Evolutionary conservation across 2,329 filamentous ascomycete genomes (phyloP).

Genomic region (Byssochlamys sp.): DNA sequence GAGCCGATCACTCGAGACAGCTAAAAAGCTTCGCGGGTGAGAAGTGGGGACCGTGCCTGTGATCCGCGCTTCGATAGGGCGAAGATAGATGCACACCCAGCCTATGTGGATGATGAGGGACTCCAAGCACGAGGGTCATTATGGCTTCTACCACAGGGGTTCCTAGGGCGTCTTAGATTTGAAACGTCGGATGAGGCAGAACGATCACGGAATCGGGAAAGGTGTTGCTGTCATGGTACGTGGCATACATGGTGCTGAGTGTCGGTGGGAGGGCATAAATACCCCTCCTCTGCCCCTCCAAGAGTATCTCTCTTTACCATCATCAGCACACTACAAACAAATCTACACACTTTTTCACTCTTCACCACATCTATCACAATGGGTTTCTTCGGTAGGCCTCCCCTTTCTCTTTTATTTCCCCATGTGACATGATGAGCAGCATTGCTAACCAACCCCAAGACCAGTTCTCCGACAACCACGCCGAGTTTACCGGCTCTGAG

Average conservation of each 20-base stretch:
- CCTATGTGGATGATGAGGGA: neutral
- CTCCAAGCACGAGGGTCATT: neutral
- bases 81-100: neutral
- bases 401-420: conserved; percentile 35
- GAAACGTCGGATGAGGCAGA: neutral
- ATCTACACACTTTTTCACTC: conserved; percentile 1
- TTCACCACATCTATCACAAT: conserved; percentile 8
- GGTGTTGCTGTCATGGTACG: neutral
- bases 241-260: neutral
- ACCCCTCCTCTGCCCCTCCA: neutral
- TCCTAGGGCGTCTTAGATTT: no score
- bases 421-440: conserved; percentile 2
- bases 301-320: neutral
- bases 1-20: neutral
- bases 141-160: neutral
- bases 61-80: neutral
- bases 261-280: neutral
- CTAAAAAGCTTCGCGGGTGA: neutral
- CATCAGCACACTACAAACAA: neutral
- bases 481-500: conserved; percentile 19
- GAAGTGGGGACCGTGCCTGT: neutral
- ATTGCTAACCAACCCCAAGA: conserved; percentile 1
- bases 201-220: neutral
- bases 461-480: conserved; percentile 10
- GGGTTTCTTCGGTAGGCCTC: conserved; percentile 15